Evolutionary conservation across 1,139 yeast species (phyloP).

Genomic region (Casaregolazyma lundiana): DNA sequence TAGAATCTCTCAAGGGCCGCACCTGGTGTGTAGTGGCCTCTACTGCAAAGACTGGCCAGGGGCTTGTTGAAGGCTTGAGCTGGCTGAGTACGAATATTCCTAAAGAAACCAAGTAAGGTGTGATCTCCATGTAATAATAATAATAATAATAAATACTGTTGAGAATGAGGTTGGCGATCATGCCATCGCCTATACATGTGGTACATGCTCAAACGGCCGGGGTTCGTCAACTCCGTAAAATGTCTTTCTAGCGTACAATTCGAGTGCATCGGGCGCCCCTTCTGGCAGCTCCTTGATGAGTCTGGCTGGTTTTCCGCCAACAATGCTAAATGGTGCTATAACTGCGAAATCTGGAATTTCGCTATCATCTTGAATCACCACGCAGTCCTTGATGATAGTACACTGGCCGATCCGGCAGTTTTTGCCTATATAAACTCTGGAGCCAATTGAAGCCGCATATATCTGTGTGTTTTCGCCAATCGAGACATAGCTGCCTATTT

Average conservation of each 20-base stretch:
- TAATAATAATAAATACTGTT: neutral
- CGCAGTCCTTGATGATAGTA: conserved; percentile 60
- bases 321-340: conserved; percentile 58
- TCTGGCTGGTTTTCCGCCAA: conserved; percentile 33
- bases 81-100: conserved; percentile 74
- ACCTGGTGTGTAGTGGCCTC: conserved; percentile 90
- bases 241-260: conserved; percentile 28
- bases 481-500: conserved; percentile 56
- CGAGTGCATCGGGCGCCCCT: conserved; percentile 33
- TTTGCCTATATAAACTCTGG: conserved; percentile 52
- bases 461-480: conserved; percentile 45
- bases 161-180: neutral
- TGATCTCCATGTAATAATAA: neutral
- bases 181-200: neutral
- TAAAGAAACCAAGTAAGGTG: conserved; percentile 26
- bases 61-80: conserved; percentile 83
- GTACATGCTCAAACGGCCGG: conserved; percentile 12
- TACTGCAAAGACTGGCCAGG: conserved; percentile 89
- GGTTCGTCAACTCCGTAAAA: conserved; percentile 29
- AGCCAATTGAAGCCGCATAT: conserved; percentile 39
- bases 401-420: conserved; percentile 52
- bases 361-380: conserved; percentile 46
- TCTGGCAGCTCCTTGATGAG: conserved; percentile 32
- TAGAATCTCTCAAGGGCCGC: conserved; percentile 79
- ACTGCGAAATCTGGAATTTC: conserved; percentile 52